A percentile compares a stretch with the other conserved stretches of the same genome.
Evolutionary conservation across 1,284 basidiomycete species (phyloP).

Genomic region (Ceratorhiza oryzae-sativae): DNA sequence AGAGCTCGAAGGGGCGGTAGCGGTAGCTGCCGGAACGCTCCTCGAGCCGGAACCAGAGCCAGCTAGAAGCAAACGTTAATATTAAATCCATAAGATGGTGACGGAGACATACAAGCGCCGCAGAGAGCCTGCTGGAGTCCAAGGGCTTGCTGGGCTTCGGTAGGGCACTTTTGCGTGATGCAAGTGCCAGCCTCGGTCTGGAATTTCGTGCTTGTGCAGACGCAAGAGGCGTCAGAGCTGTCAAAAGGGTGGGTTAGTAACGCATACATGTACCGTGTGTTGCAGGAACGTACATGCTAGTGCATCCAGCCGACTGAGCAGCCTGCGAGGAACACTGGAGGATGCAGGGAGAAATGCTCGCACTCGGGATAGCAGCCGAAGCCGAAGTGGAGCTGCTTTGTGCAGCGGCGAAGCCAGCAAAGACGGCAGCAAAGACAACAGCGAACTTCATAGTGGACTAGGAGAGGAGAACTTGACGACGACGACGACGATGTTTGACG

Average conservation of each 20-base stretch:
- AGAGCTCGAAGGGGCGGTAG: not conserved
- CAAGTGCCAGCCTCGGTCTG: not conserved
- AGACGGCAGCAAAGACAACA: not conserved
- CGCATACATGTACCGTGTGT: not conserved
- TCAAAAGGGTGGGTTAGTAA: not conserved
- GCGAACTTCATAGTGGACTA: constrained; percentile 15
- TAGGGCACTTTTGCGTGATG: not conserved
- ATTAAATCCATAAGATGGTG: too few species aligned
- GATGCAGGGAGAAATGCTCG: not conserved
- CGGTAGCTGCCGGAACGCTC: not conserved
- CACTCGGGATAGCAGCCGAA: not conserved
- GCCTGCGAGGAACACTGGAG: not conserved
- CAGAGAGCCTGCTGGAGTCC: not conserved
- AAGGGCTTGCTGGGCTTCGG: not conserved
- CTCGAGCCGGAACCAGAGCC: not conserved
- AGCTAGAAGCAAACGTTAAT: not conserved
- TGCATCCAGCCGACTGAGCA: not conserved
- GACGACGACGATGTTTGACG: too few species aligned
- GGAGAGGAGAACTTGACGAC: not conserved
- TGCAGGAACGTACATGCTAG: constrained; percentile 10
- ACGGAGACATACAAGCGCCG: constrained; percentile 3
- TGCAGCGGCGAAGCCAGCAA: constrained; percentile 9
- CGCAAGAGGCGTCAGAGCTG: constrained; percentile 4
- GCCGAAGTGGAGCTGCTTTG: not conserved
- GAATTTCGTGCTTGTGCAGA: constrained; percentile 14